phyloP scores from a whole-genome alignment of 2,329 filamentous ascomycete genomes.

The Aplosporella prunicola region DNA sequence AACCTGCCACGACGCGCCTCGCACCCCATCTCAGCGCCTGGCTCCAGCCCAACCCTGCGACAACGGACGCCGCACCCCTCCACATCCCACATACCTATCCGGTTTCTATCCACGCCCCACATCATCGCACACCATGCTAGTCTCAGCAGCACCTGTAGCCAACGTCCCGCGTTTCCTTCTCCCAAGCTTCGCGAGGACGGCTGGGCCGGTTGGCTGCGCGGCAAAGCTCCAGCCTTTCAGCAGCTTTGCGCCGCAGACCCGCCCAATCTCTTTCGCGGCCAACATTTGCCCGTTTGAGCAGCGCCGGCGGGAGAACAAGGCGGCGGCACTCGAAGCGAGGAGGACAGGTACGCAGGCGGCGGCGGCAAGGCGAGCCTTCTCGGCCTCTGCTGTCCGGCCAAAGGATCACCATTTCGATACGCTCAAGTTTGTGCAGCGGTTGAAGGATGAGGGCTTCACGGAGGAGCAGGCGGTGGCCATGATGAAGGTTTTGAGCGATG shows the following conservation, averaged over 20 bases:
- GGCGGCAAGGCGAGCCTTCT: conserved; percentile 47
- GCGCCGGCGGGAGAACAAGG: too few relatives aligned
- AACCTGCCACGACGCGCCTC: too few relatives aligned
- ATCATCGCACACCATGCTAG: conserved; percentile 19
- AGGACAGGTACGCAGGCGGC: not conserved
- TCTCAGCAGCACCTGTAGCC: conserved; percentile 16
- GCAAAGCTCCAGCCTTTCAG: conserved; percentile 3
- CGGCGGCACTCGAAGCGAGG: too few relatives aligned
- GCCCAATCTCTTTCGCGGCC: conserved; percentile 11
- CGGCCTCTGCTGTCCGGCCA: conserved; percentile 48
- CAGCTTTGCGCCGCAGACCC: conserved; percentile 9
- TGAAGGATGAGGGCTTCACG: conserved; percentile 87
- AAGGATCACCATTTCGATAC: conserved; percentile 94
- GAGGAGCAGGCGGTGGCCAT: conserved; percentile 94
- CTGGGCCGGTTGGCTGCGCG: conserved; percentile 18
- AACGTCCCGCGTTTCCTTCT: conserved; percentile 31
- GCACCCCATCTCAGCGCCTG: too few relatives aligned
- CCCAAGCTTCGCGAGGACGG: conserved; percentile 27
- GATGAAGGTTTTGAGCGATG: conserved; percentile 95
- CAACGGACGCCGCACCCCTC: not conserved
- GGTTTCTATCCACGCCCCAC: not conserved
- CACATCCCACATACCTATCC: conserved; percentile 1
- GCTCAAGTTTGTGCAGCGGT: conserved; percentile 85
- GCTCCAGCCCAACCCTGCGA: too few relatives aligned
- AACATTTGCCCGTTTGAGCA: too few relatives aligned